Base-by-base conservation (phyloP, 139 green algal species). In the Chlorella sp. region DNA sequence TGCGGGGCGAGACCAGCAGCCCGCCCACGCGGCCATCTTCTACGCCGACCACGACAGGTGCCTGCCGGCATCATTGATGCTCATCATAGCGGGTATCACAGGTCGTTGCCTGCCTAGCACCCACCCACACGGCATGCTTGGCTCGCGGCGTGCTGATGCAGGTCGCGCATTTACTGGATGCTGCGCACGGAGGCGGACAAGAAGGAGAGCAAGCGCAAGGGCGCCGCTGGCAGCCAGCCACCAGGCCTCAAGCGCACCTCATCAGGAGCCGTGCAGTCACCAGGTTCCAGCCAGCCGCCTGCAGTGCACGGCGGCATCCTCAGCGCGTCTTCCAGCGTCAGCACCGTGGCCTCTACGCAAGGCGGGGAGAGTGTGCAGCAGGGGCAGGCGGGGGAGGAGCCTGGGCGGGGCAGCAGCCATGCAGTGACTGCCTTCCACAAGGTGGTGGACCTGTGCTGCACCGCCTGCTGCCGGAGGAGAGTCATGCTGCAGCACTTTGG, bases 1-100 rank as follows among this genome's bases (percentile, higher is more conserved):
- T 0, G 89, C 88, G 24, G 89, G 89, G 42, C 70, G 89, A 1
- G 89, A 94, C 67, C 80, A 81, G 22, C 35, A 59, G 67, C 81
- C 82, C 23, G 34, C 81, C 3, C 49, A 66, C 22, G 84, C 70
- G 64, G 60, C 91, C 17, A 35, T 92, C 1, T 91, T 90, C 70
- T 93, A 88, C 36, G 31, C 31, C 27, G 29, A 69, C 2, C 32
- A 71, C 22, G 85, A 91, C 78, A 29, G 35, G 42, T 55, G 42
- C 10, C 42, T 24, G 17, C 10, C 42, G 10, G 42, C 42, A 55
- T 17, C 10, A 55, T 55, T 17, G n/a, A n/a, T n/a, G n/a, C n/a
- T n/a, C n/a, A n/a, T n/a, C n/a, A n/a, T n/a, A n/a, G n/a, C n/a
- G n/a, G n/a, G n/a, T n/a, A n/a, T n/a, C n/a, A n/a, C n/a, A n/a